Percentiles rank a stretch among this genome's conserved stretches.
phyloP scores from a whole-genome alignment of 805 yeast species.

The Millerozyma miso region DNA sequence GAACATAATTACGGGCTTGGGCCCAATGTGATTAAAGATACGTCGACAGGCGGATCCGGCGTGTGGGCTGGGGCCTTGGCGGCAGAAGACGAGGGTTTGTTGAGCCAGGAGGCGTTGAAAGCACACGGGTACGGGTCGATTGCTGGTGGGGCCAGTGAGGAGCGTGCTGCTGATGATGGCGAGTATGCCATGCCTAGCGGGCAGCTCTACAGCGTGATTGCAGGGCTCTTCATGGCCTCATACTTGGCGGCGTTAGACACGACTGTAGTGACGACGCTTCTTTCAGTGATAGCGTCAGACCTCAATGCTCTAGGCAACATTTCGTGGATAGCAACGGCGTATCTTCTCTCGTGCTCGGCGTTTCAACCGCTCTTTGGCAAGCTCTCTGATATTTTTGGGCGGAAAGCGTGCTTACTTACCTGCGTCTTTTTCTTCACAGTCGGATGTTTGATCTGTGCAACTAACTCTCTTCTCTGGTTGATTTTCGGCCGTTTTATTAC shows the following conservation, averaged over 20 bases:
- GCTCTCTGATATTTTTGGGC: slow-evolving; percentile 67
- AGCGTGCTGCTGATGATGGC: background rate
- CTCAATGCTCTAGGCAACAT: slow-evolving; percentile 58
- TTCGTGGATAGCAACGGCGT: slow-evolving; percentile 73
- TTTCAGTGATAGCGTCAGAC: slow-evolving; percentile 66
- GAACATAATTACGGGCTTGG: no score
- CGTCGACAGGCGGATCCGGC: slow-evolving; percentile 29
- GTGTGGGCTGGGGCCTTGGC: slow-evolving; percentile 32
- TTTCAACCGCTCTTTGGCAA: slow-evolving; percentile 74
- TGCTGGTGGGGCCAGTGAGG: slow-evolving; percentile 5
- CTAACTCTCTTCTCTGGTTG: slow-evolving; percentile 43
- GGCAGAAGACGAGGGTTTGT: slow-evolving; percentile 27
- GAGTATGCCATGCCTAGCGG: slow-evolving; percentile 19
- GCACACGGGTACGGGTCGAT: slow-evolving; percentile 17
- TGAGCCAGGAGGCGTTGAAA: slow-evolving; percentile 8
- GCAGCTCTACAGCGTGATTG: slow-evolving; percentile 26
- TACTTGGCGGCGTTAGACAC: slow-evolving; percentile 65
- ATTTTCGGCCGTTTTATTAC: slow-evolving; percentile 65
- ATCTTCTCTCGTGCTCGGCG: slow-evolving; percentile 63
- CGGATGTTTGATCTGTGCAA: slow-evolving; percentile 54
- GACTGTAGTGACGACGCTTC: slow-evolving; percentile 63
- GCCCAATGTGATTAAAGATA: slow-evolving; percentile 23
- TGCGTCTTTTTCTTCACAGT: slow-evolving; percentile 54
- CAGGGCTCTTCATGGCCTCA: slow-evolving; percentile 33
- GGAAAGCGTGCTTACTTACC: slow-evolving; percentile 48